Conservation (phyloP, 495 filamentous ascomycete genomes). For the Penicillium malachiteum region DNA sequence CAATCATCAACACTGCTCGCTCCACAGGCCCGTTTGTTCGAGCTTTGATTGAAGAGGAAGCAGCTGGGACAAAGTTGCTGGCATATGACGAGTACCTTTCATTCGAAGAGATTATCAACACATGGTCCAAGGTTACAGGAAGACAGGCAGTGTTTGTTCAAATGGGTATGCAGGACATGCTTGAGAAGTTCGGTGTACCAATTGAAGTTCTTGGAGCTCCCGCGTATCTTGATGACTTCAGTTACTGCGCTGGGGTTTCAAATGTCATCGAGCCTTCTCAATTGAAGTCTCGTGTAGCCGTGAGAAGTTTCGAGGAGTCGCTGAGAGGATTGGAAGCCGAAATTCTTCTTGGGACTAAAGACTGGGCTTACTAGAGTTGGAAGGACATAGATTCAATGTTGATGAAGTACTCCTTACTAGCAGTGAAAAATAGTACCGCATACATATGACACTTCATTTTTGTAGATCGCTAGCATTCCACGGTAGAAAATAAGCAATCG, state of each 20-base stretch:
- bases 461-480: too few relatives aligned
- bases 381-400: not conserved
- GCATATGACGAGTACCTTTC: constrained; percentile 42
- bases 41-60: constrained; percentile 41
- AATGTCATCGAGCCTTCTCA: constrained; percentile 33
- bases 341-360: not conserved
- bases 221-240: constrained; percentile 36
- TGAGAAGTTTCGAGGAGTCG: constrained; percentile 2
- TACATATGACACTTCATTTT: too few relatives aligned
- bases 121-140: constrained; percentile 35
- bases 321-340: not conserved
- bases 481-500: too few relatives aligned
- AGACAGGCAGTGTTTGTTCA: constrained; percentile 26
- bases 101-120: constrained; percentile 25
- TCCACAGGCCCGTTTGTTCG: constrained; percentile 43
- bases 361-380: not conserved
- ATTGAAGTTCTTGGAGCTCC: constrained; percentile 38
- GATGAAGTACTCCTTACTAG: too few relatives aligned
- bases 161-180: constrained; percentile 30
- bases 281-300: constrained; percentile 18
- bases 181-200: constrained; percentile 32
- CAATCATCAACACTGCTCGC: constrained; percentile 36
- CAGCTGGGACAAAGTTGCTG: constrained; percentile 35
- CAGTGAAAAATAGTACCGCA: too few relatives aligned
- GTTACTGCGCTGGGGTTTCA: constrained; percentile 39